Evolutionary conservation across 352 stramenopile genomes (phyloP).

Genomic region (Globisporangium camurandrum): DNA sequence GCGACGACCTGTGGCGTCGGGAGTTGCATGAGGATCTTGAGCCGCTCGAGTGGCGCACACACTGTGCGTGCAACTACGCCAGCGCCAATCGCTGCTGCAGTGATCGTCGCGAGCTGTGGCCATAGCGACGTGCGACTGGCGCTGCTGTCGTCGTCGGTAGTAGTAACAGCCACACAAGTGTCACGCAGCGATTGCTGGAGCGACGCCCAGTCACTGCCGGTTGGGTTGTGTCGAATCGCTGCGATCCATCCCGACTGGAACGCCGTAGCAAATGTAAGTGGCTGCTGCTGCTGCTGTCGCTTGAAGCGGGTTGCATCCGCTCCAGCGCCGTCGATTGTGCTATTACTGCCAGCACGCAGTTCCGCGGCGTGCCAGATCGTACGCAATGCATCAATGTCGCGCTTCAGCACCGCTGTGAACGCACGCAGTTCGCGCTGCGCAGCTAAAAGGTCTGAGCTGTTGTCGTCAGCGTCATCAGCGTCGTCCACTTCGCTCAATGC

Average conservation of each 20-base stretch:
- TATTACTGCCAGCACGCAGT: slow-evolving; percentile 35
- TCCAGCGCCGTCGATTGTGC: too few species aligned
- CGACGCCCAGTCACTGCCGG: slow-evolving; percentile 46
- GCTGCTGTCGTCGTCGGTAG: not conserved
- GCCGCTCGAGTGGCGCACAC: slow-evolving; percentile 63
- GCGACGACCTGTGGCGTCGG: slow-evolving; percentile 15
- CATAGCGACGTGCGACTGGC: not conserved
- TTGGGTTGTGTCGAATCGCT: slow-evolving; percentile 64
- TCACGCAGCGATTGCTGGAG: slow-evolving; percentile 27
- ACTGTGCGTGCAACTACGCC: slow-evolving; percentile 54
- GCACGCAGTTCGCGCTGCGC: slow-evolving; percentile 30
- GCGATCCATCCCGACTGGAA: slow-evolving; percentile 71
- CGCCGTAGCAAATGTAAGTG: slow-evolving; percentile 69
- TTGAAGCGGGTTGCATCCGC: slow-evolving; percentile 21
- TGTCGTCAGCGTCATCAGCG: slow-evolving; percentile 11
- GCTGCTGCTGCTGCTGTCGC: too few species aligned
- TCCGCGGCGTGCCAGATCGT: slow-evolving; percentile 64
- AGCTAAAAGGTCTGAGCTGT: not conserved
- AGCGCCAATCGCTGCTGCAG: slow-evolving; percentile 50
- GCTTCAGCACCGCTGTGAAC: slow-evolving; percentile 38
- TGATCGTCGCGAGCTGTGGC: slow-evolving; percentile 46
- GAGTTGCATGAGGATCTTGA: slow-evolving; percentile 82
- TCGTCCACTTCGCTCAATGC: slow-evolving; percentile 20
- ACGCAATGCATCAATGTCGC: slow-evolving; percentile 44
- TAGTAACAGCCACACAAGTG: not conserved